A percentile compares a stretch with the other conserved stretches of the same genome.
These are phyloP conservation scores for Yamadazyma friedrichii DNA, from an alignment of 1,139 yeast genomes.

Conservation along the genomic window DNA sequence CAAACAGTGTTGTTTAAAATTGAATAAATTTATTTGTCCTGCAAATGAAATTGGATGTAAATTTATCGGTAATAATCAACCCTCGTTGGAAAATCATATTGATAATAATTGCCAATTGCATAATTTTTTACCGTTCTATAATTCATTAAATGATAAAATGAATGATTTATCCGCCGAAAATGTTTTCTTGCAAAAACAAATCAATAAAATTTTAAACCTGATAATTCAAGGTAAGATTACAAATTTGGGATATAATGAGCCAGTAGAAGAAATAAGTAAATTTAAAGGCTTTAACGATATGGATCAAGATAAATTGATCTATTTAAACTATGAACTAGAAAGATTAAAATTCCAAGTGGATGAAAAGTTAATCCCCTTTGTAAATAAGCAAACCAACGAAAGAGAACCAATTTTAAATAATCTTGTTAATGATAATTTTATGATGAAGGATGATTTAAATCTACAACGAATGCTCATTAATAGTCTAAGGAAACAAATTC, in stretches of 20 bases:
- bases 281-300: constrained; percentile 20
- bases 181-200: constrained; percentile 37
- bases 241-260: constrained; percentile 49
- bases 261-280: constrained; percentile 43
- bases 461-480: constrained; percentile 45
- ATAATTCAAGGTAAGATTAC: constrained; percentile 52
- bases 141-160: constrained; percentile 21
- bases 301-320: constrained; percentile 33
- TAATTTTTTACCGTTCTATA: constrained; percentile 30
- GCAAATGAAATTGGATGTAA: constrained; percentile 42
- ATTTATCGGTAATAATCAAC: constrained; percentile 39
- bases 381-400: constrained; percentile 32
- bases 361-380: constrained; percentile 38
- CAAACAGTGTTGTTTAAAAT: constrained; percentile 32
- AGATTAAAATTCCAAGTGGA: constrained; percentile 43
- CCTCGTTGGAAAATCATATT: constrained; percentile 40
- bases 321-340: constrained; percentile 39
- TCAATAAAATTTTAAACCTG: constrained; percentile 47
- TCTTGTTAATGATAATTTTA: constrained; percentile 42
- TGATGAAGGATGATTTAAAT: constrained; percentile 50
- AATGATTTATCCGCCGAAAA: constrained; percentile 24
- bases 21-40: constrained; percentile 37
- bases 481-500: constrained; percentile 52
- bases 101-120: constrained; percentile 34
- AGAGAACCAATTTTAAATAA: constrained; percentile 38